These are phyloP conservation scores for Colletotrichum orchidophilum DNA, from an alignment of 2,329 filamentous ascomycete species.

Conservation along the genomic window DNA sequence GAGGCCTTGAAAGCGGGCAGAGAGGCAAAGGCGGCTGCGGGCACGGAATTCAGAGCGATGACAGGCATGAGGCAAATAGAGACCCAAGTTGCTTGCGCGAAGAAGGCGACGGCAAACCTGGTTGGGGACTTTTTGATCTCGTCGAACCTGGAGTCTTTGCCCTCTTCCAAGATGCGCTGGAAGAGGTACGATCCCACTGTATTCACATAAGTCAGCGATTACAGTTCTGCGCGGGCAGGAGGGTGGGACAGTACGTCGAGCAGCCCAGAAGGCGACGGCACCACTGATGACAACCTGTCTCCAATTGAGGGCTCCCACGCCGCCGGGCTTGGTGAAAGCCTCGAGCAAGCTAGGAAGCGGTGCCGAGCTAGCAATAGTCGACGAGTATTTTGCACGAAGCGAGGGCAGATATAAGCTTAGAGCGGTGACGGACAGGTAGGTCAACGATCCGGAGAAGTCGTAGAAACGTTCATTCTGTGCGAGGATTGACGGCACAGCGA, in stretches of 20 bases:
- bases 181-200: conserved; percentile 73
- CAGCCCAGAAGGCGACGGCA: conserved; percentile 64
- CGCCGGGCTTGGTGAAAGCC: conserved; percentile 52
- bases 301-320: conserved; percentile 65
- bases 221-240: neutral
- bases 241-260: conserved; percentile 56
- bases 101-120: conserved; percentile 49
- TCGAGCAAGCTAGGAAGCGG: conserved; percentile 57
- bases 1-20: conserved; percentile 58
- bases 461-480: conserved; percentile 73
- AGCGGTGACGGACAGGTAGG: conserved; percentile 71
- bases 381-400: conserved; percentile 60
- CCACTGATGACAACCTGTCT: conserved; percentile 55
- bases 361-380: conserved; percentile 47
- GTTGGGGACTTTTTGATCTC: conserved; percentile 47
- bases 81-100: conserved; percentile 73
- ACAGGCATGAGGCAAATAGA: conserved; percentile 73
- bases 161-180: conserved; percentile 65
- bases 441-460: conserved; percentile 72
- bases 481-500: conserved; percentile 69
- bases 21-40: conserved; percentile 60
- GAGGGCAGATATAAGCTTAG: conserved; percentile 70
- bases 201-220: neutral
- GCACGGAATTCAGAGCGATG: conserved; percentile 70
- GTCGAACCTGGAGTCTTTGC: conserved; percentile 64